These are phyloP conservation scores for Pichia nanzhaoensis DNA, from an alignment of 805 yeast genomes.

Conservation along the genomic window DNA sequence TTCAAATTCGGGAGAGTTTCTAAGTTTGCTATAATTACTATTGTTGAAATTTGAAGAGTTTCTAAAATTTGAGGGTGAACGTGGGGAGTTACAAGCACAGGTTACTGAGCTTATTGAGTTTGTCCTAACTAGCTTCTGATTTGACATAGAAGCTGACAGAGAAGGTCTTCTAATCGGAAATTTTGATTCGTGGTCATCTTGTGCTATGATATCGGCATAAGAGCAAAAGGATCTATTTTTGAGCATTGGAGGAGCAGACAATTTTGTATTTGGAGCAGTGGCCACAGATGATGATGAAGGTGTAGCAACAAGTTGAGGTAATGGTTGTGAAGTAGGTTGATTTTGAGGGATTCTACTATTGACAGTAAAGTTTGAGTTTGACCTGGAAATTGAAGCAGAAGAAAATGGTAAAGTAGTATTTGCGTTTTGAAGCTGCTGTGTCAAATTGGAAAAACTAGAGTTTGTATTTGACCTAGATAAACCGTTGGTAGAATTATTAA, in stretches of 20 bases:
- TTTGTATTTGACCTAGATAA: conserved; percentile 19
- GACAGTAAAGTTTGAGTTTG: neutral
- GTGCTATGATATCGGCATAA: conserved; percentile 71
- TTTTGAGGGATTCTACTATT: neutral
- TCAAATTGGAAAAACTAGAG: conserved; percentile 23
- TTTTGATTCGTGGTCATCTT: conserved; percentile 45
- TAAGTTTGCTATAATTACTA: neutral
- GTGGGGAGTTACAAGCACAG: conserved; percentile 13
- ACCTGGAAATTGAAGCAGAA: neutral
- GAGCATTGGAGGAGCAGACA: conserved; percentile 13
- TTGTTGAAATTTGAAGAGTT: neutral
- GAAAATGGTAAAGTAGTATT: conserved; percentile 5
- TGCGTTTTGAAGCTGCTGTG: conserved; percentile 20
- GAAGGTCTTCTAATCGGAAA: conserved; percentile 53
- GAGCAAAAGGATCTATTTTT: conserved; percentile 49
- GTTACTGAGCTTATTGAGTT: conserved; percentile 18
- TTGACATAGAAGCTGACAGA: conserved; percentile 37
- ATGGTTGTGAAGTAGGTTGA: neutral
- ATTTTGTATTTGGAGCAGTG: conserved; percentile 4
- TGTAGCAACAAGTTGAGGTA: conserved; percentile 4
- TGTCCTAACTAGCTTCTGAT: conserved; percentile 25
- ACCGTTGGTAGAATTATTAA: conserved; percentile 11
- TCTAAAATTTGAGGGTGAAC: conserved; percentile 14
- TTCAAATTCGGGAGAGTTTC: neutral
- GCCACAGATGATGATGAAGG: conserved; percentile 5